Base-by-base conservation (phyloP, 208 protist genomes). In the Leishmania aethiopica region DNA sequence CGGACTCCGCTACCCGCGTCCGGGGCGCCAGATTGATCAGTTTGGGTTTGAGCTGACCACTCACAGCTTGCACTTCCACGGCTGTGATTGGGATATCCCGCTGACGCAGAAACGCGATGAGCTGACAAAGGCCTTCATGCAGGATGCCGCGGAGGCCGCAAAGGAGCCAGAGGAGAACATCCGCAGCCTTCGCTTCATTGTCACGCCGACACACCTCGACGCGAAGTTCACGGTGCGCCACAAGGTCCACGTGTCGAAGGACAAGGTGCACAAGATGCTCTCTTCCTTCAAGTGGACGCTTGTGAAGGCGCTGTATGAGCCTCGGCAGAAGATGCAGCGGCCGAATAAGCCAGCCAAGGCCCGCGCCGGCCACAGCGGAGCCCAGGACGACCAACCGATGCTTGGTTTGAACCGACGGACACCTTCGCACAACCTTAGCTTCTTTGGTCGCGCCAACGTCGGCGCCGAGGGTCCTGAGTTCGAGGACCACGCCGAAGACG, bases 151-250 rank as follows among this genome's bases (percentile, higher is more conserved):
- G 8, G 88, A 86, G 0, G 88, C 87, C 13, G 90, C 89, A 19
- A 77, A 70, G n/a, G 84, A 94, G 79, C 84, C 87, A 25, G 78
- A 77, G 75, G 84, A 89, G 40, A 88, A 90, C 74, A 90, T 96
- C 55, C 77, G 84, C 62, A 83, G 90, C 72, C 22, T 96, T n/a
- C 87, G 86, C n/a, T 93, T 95, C 80, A 84, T 91, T 55, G 84
- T 93, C 45, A 90, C 60, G 13, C 75, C 84, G 25, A 77, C 77
- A 15, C 89, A 90, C 74, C 67, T 95, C 22, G 51, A 83, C 40
- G 85, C 92, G n/a, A 91, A 91, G 78, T 81, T 92, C 74, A 90
- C 75, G 28, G 87, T 95, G 42, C 92, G 92, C 35, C 92, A 95
- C 83, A 84, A 88, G 70, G 80, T 83, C 25, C 79, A 87, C 75